Conservation (phyloP, 2,329 filamentous ascomycete genomes). For the Decorospora gaudefroyi region DNA sequence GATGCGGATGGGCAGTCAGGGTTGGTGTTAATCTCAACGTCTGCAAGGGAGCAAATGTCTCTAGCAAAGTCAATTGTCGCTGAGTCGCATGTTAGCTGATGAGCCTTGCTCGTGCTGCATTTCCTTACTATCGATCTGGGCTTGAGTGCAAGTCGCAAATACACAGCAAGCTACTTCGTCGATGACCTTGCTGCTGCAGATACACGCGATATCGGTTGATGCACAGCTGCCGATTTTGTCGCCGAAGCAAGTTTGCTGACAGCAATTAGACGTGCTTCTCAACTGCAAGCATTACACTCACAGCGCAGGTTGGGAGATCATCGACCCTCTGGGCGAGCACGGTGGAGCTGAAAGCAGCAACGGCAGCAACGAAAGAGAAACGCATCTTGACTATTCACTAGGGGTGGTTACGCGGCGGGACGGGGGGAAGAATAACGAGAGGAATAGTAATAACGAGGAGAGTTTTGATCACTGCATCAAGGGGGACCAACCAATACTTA, state of each 20-base stretch:
- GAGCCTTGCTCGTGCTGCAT: neutral
- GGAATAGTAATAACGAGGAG: no score
- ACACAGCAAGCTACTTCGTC: slow-evolving; percentile 52
- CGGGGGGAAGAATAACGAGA: neutral
- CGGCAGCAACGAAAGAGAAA: slow-evolving; percentile 29
- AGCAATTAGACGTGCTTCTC: slow-evolving; percentile 2
- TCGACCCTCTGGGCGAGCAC: slow-evolving; percentile 32
- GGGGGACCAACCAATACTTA: no score
- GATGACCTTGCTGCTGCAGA: slow-evolving; percentile 50
- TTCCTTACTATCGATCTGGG: slow-evolving; percentile 28
- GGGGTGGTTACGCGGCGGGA: neutral
- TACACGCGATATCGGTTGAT: slow-evolving; percentile 50
- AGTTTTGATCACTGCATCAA: no score
- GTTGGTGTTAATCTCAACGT: slow-evolving; percentile 47
- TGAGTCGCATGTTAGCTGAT: slow-evolving; percentile 43
- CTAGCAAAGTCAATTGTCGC: slow-evolving; percentile 51
- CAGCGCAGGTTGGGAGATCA: slow-evolving; percentile 38
- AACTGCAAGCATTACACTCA: slow-evolving; percentile 7
- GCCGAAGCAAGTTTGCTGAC: slow-evolving; percentile 45
- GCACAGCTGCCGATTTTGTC: slow-evolving; percentile 47
- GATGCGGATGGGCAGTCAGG: slow-evolving; percentile 44
- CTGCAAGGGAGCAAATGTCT: slow-evolving; percentile 47
- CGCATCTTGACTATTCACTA: slow-evolving; percentile 29
- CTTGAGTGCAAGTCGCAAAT: slow-evolving; percentile 45
- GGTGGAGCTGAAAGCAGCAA: slow-evolving; percentile 33